Conservation (phyloP, 176 grass and related monocot species). For the Olyra latifolia region DNA sequence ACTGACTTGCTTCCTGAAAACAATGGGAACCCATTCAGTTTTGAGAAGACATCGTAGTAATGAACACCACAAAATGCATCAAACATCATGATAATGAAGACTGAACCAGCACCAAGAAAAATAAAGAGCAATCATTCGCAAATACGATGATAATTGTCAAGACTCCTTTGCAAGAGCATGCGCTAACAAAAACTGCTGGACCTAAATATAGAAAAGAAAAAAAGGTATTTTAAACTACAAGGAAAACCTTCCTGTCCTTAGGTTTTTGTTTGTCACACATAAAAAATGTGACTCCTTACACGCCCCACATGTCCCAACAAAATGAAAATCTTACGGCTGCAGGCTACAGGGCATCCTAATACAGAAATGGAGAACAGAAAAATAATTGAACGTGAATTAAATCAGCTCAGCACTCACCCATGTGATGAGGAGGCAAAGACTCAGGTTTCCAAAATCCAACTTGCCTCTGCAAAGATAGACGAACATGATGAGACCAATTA, state of each 20-base stretch:
- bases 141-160: not conserved
- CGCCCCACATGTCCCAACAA: slow-evolving; percentile 5
- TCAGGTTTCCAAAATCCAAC: slow-evolving; percentile 84
- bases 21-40: slow-evolving; percentile 34
- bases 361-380: slow-evolving; percentile 15
- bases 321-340: not conserved
- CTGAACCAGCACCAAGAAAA: not conserved
- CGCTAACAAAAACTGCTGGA: slow-evolving; percentile 6
- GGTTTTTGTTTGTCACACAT: slow-evolving; percentile 15
- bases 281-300: not conserved
- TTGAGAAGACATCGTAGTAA: slow-evolving; percentile 36
- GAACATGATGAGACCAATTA: slow-evolving; percentile 26
- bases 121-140: not conserved
- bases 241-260: slow-evolving; percentile 3
- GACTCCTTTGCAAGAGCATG: slow-evolving; percentile 5
- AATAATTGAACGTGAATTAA: not conserved
- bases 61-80: slow-evolving; percentile 9
- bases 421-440: slow-evolving; percentile 50
- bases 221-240: not conserved
- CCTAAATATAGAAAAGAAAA: not conserved
- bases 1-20: slow-evolving; percentile 62
- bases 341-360: slow-evolving; percentile 12
- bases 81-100: slow-evolving; percentile 23
- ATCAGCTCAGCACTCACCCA: slow-evolving; percentile 47
- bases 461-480: slow-evolving; percentile 61